Base-by-base conservation (phyloP, 1,284 basidiomycete genomes). In the Ceratorhiza oryzae-sativae region DNA sequence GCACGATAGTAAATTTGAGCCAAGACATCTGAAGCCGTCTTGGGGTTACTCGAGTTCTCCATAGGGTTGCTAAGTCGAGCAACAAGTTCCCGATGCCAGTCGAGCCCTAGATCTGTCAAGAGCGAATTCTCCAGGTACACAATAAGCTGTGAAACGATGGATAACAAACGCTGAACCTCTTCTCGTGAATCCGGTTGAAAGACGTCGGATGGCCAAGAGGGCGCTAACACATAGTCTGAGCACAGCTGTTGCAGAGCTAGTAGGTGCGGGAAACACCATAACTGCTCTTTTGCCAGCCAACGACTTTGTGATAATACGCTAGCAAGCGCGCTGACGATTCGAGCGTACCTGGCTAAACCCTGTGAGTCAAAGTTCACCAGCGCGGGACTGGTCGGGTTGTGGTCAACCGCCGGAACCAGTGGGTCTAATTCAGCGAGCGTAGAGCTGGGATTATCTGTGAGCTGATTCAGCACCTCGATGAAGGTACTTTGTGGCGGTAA, bases 241-340 rank as follows among this genome's bases (percentile, higher is more conserved):
- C 86, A 86, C 74, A 87, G 88, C 6, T 87, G 77, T 1, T 83
- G 81, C n/a, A 91, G 80, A 0, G 84, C 83, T 8, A 90, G 77
- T 72, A 92, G 80, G 77, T 93, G 90, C 18, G 85, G 83, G 15
- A 93, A 76, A 13, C 83, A 85, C 87, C 89, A 92, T 0, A 87
- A 74, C 71, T 90, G 86, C 12, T 81, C 80, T 51, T 84, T 86
- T 0, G 90, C 88, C 1, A 86, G 76, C 3, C 83, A 82, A 18
- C 92, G 87, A 76, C 95, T 87, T 1, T 86, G 83, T 0, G 83
- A 78, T 39, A 94, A 82, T 36, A 89, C 79, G 1, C 86, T 81
- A 1, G 94, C 80, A 12, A 92, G 80, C 0, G 89, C 89, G 49
- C 83, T 80, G 12, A 88, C 84, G 0, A 85, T 80, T 9, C 95